phyloP scores from a whole-genome alignment of 2,329 filamentous ascomycete species.

The Alternaria ventricosa region DNA sequence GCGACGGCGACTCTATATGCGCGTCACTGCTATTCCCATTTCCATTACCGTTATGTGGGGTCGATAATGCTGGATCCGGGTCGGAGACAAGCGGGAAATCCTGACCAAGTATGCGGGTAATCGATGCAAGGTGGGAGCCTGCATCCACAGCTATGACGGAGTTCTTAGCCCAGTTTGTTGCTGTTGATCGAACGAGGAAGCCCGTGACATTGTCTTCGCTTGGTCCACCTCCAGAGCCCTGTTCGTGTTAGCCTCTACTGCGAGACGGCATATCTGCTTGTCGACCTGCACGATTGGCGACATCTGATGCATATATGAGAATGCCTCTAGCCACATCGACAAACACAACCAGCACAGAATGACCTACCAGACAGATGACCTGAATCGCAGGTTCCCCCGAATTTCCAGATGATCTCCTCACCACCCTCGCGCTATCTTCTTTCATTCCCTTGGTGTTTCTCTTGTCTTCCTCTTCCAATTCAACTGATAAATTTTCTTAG shows the following conservation, averaged over 20 bases:
- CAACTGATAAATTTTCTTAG: not conserved
- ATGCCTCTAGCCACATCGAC: not conserved
- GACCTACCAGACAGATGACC: conserved; percentile 56
- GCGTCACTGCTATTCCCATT: conserved; percentile 21
- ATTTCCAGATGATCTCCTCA: conserved; percentile 45
- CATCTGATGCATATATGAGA: not conserved
- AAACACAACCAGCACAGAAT: not conserved
- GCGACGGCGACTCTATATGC: conserved; percentile 33
- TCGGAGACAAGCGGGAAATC: conserved; percentile 56
- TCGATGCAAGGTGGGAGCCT: conserved; percentile 85
- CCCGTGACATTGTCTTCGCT: conserved; percentile 89
- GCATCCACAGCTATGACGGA: conserved; percentile 93
- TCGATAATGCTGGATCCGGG: conserved; percentile 15
- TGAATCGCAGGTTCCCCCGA: conserved; percentile 52
- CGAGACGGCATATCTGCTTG: not conserved
- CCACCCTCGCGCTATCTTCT: conserved; percentile 47
- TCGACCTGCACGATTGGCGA: not conserved
- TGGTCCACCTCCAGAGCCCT: conserved; percentile 91
- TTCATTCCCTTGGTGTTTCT: conserved; percentile 47
- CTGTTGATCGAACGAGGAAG: conserved; percentile 82
- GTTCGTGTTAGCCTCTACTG: conserved; percentile 16
- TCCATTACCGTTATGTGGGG: conserved; percentile 22
- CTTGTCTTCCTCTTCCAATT: not conserved
- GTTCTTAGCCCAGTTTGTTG: conserved; percentile 78
- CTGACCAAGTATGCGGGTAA: conserved; percentile 75